These are phyloP conservation scores for Strobilomyces confusus DNA, from an alignment of 768 basidiomycete species.

Conservation along the genomic window DNA sequence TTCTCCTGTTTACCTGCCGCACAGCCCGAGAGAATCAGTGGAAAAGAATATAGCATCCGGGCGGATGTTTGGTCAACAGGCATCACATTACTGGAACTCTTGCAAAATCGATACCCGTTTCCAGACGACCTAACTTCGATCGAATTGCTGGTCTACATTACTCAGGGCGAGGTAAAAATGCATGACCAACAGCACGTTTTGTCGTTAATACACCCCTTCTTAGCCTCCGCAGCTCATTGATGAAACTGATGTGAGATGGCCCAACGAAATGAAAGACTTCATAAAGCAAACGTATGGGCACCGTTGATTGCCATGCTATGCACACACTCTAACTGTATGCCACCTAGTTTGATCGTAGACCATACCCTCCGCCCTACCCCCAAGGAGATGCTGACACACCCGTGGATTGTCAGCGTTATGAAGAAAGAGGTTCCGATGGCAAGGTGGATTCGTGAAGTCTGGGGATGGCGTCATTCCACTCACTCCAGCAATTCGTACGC, in stretches of 20 bases:
- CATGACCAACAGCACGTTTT: constrained; percentile 2
- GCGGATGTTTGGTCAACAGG: constrained; percentile 99
- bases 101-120: constrained; percentile 94
- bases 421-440: constrained; percentile 85
- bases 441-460: constrained; percentile 81
- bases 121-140: constrained; percentile 89
- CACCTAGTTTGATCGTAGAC: constrained; percentile 63
- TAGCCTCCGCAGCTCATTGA: constrained; percentile 84
- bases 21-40: constrained; percentile 92
- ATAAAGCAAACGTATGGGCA: constrained; percentile 72
- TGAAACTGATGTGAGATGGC: constrained; percentile 63
- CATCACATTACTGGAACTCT: constrained; percentile 89
- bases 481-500: constrained; percentile 26
- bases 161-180: constrained; percentile 62
- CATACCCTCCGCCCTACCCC: constrained; percentile 71
- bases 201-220: constrained; percentile 11
- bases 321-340: constrained; percentile 3
- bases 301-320: background rate
- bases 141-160: constrained; percentile 89
- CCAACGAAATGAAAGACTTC: constrained; percentile 87
- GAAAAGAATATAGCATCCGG: constrained; percentile 87
- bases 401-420: constrained; percentile 77
- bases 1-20: constrained; percentile 6
- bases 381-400: constrained; percentile 76
- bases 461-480: constrained; percentile 67